A percentile compares a stretch with the other conserved stretches of the same genome.
Evolutionary conservation across 306 rosid genomes (phyloP).

Genomic region (Corylus avellana): DNA sequence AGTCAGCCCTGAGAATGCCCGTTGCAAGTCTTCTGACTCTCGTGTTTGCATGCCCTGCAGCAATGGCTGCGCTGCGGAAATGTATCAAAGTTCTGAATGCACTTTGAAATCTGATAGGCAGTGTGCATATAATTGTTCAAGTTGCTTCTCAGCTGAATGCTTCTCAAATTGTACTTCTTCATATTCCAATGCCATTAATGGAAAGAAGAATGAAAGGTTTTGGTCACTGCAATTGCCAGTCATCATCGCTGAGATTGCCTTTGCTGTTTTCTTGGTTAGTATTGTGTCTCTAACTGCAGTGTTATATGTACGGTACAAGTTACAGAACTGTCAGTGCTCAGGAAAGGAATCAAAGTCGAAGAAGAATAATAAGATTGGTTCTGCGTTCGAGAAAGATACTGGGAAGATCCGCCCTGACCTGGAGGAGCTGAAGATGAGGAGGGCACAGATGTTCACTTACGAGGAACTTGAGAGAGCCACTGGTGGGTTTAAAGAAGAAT

Average conservation of each 20-base stretch:
- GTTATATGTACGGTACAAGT: slow-evolving; percentile 67
- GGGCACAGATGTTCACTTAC: slow-evolving; percentile 76
- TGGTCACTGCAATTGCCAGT: slow-evolving; percentile 75
- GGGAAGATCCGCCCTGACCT: slow-evolving; percentile 59
- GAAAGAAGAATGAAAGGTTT: slow-evolving; percentile 53
- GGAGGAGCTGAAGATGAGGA: slow-evolving; percentile 75
- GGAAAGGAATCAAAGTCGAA: slow-evolving; percentile 37
- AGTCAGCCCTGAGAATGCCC: slow-evolving; percentile 39
- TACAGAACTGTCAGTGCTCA: slow-evolving; percentile 65
- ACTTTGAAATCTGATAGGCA: slow-evolving; percentile 53
- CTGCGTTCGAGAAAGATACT: slow-evolving; percentile 53
- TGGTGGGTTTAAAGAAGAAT: slow-evolving; percentile 69
- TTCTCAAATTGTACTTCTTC: slow-evolving; percentile 59
- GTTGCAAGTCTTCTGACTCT: slow-evolving; percentile 55
- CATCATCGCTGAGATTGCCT: slow-evolving; percentile 68
- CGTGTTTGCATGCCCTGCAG: slow-evolving; percentile 76
- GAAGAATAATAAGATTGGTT: slow-evolving; percentile 38
- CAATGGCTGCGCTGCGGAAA: slow-evolving; percentile 63
- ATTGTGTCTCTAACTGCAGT: slow-evolving; percentile 63
- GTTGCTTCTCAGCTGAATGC: slow-evolving; percentile 61
- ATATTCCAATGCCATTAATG: slow-evolving; percentile 26
- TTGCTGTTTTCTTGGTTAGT: slow-evolving; percentile 65
- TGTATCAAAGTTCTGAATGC: slow-evolving; percentile 63
- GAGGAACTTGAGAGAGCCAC: slow-evolving; percentile 84
- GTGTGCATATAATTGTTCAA: slow-evolving; percentile 82